Evolutionary conservation across 345 rosid species (phyloP).

Genomic region (Alliaria petiolata): DNA sequence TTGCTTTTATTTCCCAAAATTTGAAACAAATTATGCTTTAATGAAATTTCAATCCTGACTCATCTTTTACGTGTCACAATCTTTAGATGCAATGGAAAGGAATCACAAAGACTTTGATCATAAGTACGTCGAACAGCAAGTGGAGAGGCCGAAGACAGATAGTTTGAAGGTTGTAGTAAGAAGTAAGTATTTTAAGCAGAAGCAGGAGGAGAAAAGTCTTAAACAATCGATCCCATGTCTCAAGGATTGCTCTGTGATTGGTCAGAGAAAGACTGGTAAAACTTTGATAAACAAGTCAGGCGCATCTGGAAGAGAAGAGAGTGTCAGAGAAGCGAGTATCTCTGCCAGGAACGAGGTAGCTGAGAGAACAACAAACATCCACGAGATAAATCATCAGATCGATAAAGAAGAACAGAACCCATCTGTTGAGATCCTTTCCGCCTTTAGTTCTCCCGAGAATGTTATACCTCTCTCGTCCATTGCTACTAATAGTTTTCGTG

Average conservation of each 20-base stretch:
- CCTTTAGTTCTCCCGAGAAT: conserved; percentile 28
- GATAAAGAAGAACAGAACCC: conserved; percentile 30
- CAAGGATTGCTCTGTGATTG: conserved; percentile 27
- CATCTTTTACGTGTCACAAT: not conserved
- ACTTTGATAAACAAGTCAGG: not conserved
- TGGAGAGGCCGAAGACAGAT: conserved; percentile 42
- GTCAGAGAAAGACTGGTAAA: conserved; percentile 15
- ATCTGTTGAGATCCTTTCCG: conserved; percentile 26
- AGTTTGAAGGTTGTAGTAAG: conserved; percentile 47
- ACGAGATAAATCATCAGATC: conserved; percentile 26
- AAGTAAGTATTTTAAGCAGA: conserved; percentile 65
- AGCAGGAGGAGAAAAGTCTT: conserved; percentile 37
- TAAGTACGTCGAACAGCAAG: not conserved
- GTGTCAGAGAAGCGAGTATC: conserved; percentile 3
- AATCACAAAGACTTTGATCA: conserved; percentile 19
- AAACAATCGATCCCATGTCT: conserved; percentile 19
- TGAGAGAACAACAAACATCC: conserved; percentile 13
- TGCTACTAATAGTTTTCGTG: conserved; percentile 18
- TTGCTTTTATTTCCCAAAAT: not conserved
- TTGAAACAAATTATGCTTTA: not conserved
- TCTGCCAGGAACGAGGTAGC: conserved; percentile 13
- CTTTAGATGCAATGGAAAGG: conserved; percentile 15
- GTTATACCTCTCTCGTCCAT: conserved; percentile 18
- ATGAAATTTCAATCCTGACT: not conserved
- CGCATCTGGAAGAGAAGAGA: not conserved